A percentile compares a stretch with the other conserved stretches of the same genome.
phyloP scores from a whole-genome alignment of 139 green algal genomes.

The Picochlorum costavermella region DNA sequence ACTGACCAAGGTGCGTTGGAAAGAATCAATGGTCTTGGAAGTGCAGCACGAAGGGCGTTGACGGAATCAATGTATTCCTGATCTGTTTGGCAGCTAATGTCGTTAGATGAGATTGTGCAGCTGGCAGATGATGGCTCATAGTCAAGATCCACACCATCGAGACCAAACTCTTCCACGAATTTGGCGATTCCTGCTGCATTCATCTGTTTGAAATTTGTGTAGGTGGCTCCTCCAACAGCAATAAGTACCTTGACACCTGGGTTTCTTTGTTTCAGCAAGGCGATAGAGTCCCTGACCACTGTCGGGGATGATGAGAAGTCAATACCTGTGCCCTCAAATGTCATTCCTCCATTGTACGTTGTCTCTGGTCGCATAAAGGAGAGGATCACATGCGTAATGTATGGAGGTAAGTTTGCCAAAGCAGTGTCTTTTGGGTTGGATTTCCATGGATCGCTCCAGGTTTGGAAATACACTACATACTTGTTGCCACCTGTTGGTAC shows the following conservation, averaged over 20 bases:
- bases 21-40: slow-evolving; percentile 32
- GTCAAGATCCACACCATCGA: slow-evolving; percentile 37
- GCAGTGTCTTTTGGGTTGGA: neutral
- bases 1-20: slow-evolving; percentile 28
- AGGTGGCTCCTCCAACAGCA: slow-evolving; percentile 33
- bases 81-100: slow-evolving; percentile 32
- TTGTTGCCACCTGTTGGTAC: neutral
- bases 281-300: slow-evolving; percentile 27
- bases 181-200: slow-evolving; percentile 23
- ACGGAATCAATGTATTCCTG: slow-evolving; percentile 15
- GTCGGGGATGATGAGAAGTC: slow-evolving; percentile 21
- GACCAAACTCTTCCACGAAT: slow-evolving; percentile 29
- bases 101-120: neutral
- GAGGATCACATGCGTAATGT: slow-evolving; percentile 30
- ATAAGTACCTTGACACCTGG: slow-evolving; percentile 36
- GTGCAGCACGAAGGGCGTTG: slow-evolving; percentile 14
- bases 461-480: slow-evolving; percentile 31
- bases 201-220: slow-evolving; percentile 21
- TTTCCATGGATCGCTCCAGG: slow-evolving; percentile 21
- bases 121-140: slow-evolving; percentile 16
- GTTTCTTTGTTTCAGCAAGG: slow-evolving; percentile 26
- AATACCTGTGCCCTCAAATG: slow-evolving; percentile 25
- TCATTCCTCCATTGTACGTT: slow-evolving; percentile 28
- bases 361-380: slow-evolving; percentile 34
- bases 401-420: slow-evolving; percentile 31